Evolutionary conservation across 192 early-diverging fungal species (phyloP).

Genomic region (Backusella circina): DNA sequence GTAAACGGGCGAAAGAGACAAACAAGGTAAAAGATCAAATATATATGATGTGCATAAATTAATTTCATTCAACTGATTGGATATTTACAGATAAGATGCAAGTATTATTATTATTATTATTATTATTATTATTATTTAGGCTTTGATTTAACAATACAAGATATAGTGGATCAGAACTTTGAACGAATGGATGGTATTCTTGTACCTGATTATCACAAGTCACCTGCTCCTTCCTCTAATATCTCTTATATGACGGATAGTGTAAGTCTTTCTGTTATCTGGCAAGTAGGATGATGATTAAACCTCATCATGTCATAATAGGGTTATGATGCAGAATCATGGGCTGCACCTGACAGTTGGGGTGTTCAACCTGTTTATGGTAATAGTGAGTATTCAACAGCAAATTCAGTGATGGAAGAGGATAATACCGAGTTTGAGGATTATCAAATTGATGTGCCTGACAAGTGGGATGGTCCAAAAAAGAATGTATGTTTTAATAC

Average conservation of each 20-base stretch:
- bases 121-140: neutral
- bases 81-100: neutral
- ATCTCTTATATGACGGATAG: conserved; percentile 7
- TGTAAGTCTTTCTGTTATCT: neutral
- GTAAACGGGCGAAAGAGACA: neutral
- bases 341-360: conserved; percentile 72
- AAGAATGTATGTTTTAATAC: conserved; percentile 30
- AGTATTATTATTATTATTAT: neutral
- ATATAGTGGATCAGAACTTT: conserved; percentile 41
- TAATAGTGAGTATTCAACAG: neutral
- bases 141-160: too few relatives aligned
- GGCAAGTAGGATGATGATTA: neutral
- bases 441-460: conserved; percentile 17
- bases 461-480: conserved; percentile 13
- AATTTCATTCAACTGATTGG: neutral
- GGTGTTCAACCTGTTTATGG: conserved; percentile 49
- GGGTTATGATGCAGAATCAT: conserved; percentile 22
- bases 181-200: conserved; percentile 46
- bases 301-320: neutral
- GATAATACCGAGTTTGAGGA: conserved; percentile 32
- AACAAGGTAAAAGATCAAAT: neutral
- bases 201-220: conserved; percentile 27
- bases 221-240: neutral
- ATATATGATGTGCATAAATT: neutral
- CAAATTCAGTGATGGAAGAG: conserved; percentile 34